Percentiles rank a stretch among this genome's conserved stretches.
These are phyloP conservation scores for Posidonia oceanica DNA, from an alignment of 116 monocot species.

Conservation along the genomic window DNA sequence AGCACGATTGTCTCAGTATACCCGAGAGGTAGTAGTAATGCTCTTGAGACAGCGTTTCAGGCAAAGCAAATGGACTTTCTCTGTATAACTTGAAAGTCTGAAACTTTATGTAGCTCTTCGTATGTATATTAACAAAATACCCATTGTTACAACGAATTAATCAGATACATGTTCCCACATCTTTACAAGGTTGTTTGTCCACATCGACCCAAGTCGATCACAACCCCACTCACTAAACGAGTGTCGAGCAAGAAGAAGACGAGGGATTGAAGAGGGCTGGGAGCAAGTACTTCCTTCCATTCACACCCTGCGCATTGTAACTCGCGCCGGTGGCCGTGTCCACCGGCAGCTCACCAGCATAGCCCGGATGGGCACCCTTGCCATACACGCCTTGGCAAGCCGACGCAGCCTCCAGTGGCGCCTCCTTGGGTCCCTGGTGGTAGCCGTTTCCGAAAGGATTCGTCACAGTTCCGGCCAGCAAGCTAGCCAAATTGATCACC, in stretches of 20 bases:
- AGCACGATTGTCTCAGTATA: too few species aligned
- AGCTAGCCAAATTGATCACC: slow-evolving; percentile 23
- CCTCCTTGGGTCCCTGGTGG: slow-evolving; percentile 32
- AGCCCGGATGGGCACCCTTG: slow-evolving; percentile 22
- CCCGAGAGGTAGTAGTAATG: too few species aligned
- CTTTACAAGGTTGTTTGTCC: too few species aligned
- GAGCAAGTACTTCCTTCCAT: slow-evolving; percentile 7
- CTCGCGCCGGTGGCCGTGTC: slow-evolving; percentile 7
- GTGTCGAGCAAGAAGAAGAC: neutral
- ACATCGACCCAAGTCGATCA: too few species aligned
- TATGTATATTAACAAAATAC: too few species aligned
- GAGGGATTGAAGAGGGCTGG: slow-evolving; percentile 8
- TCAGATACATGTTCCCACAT: too few species aligned
- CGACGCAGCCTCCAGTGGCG: slow-evolving; percentile 42
- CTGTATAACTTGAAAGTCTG: too few species aligned
- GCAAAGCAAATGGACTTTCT: too few species aligned
- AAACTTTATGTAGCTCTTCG: too few species aligned
- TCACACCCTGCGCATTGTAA: slow-evolving; percentile 5
- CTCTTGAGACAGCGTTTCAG: too few species aligned
- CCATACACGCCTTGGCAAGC: slow-evolving; percentile 39
- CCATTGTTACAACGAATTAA: too few species aligned
- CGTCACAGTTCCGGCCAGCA: slow-evolving; percentile 48
- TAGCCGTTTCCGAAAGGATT: slow-evolving; percentile 39
- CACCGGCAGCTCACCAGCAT: neutral
- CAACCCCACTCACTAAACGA: neutral